Evolutionary conservation across 1,139 yeast genomes (phyloP).

Genomic region (Suhomyces anneliseae): DNA sequence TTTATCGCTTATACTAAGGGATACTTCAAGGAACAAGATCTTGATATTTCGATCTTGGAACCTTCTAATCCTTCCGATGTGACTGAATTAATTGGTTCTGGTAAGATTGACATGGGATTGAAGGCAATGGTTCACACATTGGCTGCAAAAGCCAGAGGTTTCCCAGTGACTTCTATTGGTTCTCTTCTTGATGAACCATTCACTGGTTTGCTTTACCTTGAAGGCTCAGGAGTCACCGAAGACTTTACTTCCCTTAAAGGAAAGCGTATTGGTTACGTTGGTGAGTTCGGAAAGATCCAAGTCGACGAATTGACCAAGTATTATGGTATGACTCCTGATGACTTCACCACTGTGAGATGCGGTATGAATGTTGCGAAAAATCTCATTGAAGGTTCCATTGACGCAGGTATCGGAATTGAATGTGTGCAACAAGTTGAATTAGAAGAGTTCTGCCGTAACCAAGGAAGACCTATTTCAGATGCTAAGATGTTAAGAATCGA

Average conservation of each 20-base stretch:
- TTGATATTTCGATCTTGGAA: conserved; percentile 54
- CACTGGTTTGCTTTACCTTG: conserved; percentile 54
- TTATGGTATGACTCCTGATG: conserved; percentile 55
- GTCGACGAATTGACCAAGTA: conserved; percentile 56
- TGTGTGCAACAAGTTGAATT: conserved; percentile 60
- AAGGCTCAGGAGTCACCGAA: conserved; percentile 51
- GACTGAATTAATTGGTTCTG: conserved; percentile 56
- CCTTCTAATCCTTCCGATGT: conserved; percentile 62
- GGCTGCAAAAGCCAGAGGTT: conserved; percentile 61
- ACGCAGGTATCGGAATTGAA: conserved; percentile 61
- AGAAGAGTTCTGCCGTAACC: conserved; percentile 48
- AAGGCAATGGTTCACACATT: conserved; percentile 63
- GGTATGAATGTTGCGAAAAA: conserved; percentile 62
- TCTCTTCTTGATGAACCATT: conserved; percentile 59
- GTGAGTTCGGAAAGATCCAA: conserved; percentile 61
- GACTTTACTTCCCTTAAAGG: conserved; percentile 55
- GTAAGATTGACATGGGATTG: conserved; percentile 58
- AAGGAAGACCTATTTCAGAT: conserved; percentile 47
- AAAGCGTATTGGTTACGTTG: conserved; percentile 56
- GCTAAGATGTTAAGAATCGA: conserved; percentile 60
- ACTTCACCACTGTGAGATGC: conserved; percentile 60
- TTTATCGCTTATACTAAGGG: conserved; percentile 53
- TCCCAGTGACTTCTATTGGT: conserved; percentile 56
- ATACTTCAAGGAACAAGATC: conserved; percentile 50
- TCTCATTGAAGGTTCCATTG: conserved; percentile 54